phyloP scores from a whole-genome alignment of 2,329 filamentous ascomycete genomes.

The Dactylella cylindrospora region DNA sequence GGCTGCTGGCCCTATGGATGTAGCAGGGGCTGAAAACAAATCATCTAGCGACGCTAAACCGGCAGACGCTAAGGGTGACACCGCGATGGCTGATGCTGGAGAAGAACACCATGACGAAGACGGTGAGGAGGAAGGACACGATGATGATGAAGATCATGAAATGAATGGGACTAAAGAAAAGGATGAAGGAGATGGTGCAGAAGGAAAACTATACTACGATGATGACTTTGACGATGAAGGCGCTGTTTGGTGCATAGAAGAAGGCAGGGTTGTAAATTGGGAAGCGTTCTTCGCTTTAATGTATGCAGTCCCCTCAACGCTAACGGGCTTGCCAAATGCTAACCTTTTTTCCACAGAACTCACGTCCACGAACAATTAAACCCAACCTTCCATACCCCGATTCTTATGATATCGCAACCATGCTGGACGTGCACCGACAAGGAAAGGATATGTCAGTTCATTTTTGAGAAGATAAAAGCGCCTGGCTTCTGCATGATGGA shows the following conservation, averaged over 20 bases:
- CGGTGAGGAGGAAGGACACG: conserved; percentile 46
- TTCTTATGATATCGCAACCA: conserved; percentile 85
- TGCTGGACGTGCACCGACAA: conserved; percentile 86
- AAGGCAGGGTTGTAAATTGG: conserved; percentile 86
- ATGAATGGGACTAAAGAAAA: conserved; percentile 49
- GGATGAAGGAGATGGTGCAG: conserved; percentile 59
- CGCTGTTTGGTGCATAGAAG: conserved; percentile 80
- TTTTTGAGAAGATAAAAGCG: conserved; percentile 96
- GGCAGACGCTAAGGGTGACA: conserved; percentile 47
- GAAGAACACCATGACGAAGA: conserved; percentile 47
- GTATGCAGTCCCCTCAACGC: conserved; percentile 27
- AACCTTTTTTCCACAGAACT: conserved; percentile 28
- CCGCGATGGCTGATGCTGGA: conserved; percentile 50
- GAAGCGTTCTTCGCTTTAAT: conserved; percentile 89
- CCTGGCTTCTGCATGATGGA: conserved; percentile 90
- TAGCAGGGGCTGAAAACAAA: conserved; percentile 14
- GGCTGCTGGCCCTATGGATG: neutral
- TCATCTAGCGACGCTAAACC: neutral
- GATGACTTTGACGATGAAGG: conserved; percentile 84
- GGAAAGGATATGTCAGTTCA: conserved; percentile 85
- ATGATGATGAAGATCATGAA: conserved; percentile 50
- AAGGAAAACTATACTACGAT: conserved; percentile 67
- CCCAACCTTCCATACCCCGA: conserved; percentile 89
- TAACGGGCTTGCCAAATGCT: neutral
- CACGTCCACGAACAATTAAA: conserved; percentile 88